Evolutionary conservation across 2,329 filamentous ascomycete genomes (phyloP).

Genomic region (Hymenoscyphus linearis): DNA sequence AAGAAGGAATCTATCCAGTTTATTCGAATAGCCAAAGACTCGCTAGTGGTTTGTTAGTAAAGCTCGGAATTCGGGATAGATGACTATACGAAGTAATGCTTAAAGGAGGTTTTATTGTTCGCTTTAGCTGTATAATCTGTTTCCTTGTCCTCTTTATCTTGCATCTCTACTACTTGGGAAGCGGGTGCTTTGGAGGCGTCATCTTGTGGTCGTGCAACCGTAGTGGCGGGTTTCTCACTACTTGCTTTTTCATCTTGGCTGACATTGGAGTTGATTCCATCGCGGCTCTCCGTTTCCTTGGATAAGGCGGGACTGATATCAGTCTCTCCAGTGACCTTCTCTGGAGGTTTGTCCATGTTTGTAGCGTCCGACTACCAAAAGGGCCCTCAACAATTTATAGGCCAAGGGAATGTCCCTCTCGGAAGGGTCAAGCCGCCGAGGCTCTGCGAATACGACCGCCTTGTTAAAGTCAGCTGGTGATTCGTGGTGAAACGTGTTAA

Average conservation of each 20-base stretch:
- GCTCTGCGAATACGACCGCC: neutral
- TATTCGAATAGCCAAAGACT: conserved; percentile 26
- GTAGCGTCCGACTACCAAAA: neutral
- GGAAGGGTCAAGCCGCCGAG: neutral
- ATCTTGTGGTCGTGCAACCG: neutral
- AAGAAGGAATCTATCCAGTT: conserved; percentile 22
- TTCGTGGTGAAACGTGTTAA: neutral
- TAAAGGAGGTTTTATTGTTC: conserved; percentile 20
- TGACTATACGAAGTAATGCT: conserved; percentile 21
- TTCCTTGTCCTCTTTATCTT: conserved; percentile 3
- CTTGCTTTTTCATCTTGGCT: neutral
- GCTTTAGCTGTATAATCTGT: conserved; percentile 27
- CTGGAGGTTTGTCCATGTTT: neutral
- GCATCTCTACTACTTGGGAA: neutral
- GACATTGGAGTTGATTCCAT: neutral
- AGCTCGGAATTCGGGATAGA: neutral
- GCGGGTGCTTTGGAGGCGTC: neutral
- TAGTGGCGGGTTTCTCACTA: neutral
- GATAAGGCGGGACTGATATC: neutral
- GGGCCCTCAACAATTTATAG: neutral
- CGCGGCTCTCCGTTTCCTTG: neutral
- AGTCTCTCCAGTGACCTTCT: neutral
- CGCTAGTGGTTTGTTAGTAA: conserved; percentile 15
- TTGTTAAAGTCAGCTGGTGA: neutral
- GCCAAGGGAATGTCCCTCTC: neutral